phyloP scores from a whole-genome alignment of 2,329 filamentous ascomycete species.

The Epichloe aotearoae region DNA sequence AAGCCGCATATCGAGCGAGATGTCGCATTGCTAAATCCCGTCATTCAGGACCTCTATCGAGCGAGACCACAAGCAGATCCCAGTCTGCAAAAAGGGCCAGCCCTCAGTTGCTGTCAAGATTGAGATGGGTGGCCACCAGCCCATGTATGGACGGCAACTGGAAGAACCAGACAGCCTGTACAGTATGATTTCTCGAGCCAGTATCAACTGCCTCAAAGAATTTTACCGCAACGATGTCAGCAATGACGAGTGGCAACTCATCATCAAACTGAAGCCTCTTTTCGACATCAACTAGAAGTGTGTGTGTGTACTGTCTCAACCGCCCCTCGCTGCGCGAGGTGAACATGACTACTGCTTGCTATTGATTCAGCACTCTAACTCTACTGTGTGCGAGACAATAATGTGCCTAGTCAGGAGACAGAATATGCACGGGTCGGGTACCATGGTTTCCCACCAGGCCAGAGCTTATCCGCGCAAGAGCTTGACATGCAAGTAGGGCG shows the following conservation, averaged over 20 bases:
- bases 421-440: no score
- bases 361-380: background rate
- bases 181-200: slow-evolving; percentile 72
- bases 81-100: slow-evolving; percentile 91
- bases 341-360: no score
- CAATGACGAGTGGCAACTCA: slow-evolving; percentile 88
- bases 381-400: background rate
- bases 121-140: slow-evolving; percentile 83
- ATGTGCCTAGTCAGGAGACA: no score
- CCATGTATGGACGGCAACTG: slow-evolving; percentile 84
- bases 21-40: background rate
- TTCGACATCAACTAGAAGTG: slow-evolving; percentile 64
- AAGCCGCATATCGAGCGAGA: background rate
- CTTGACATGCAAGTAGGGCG: background rate
- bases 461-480: background rate
- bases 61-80: slow-evolving; percentile 91
- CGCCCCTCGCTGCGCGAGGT: background rate
- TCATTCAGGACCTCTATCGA: slow-evolving; percentile 73
- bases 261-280: slow-evolving; percentile 87
- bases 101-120: slow-evolving; percentile 98
- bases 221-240: slow-evolving; percentile 80
- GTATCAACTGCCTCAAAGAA: slow-evolving; percentile 92
- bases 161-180: slow-evolving; percentile 86
- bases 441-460: no score
- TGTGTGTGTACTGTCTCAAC: slow-evolving; percentile 13